phyloP scores from a whole-genome alignment of 2,329 filamentous ascomycete species.

The Exophiala bonariae region DNA sequence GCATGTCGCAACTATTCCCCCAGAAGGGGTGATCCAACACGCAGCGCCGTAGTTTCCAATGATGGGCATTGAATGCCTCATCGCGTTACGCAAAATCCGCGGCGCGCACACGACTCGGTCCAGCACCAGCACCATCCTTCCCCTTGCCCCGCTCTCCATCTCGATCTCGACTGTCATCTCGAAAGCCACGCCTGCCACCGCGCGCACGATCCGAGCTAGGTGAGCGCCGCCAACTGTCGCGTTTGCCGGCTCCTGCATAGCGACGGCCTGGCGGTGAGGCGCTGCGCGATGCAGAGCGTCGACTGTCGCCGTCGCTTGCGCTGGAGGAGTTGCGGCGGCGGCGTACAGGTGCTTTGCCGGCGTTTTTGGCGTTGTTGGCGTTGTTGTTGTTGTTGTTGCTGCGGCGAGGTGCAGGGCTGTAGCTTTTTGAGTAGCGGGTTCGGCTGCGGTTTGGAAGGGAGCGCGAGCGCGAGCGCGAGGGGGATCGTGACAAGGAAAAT shows the following conservation, averaged over 20 bases:
- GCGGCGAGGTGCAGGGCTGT: slow-evolving; percentile 11
- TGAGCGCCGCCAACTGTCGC: slow-evolving; percentile 4
- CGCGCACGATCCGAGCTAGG: slow-evolving; percentile 11
- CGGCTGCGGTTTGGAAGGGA: slow-evolving; percentile 8
- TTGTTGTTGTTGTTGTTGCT: slow-evolving; percentile 8
- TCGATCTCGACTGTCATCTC: too few relatives aligned
- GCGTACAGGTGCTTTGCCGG: too few relatives aligned
- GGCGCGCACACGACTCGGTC: slow-evolving; percentile 14
- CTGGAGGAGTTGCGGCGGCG: slow-evolving; percentile 19
- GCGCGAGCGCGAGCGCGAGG: slow-evolving; percentile 5
- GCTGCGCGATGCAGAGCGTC: slow-evolving; percentile 8
- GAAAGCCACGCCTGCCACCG: slow-evolving; percentile 3
- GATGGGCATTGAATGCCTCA: too few relatives aligned
- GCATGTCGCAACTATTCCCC: too few relatives aligned
- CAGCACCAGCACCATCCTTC: too few relatives aligned
- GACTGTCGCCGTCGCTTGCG: slow-evolving; percentile 1
- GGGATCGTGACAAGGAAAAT: not conserved
- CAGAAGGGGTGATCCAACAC: too few relatives aligned
- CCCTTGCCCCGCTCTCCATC: too few relatives aligned
- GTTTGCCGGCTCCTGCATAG: not conserved
- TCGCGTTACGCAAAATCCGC: slow-evolving; percentile 21
- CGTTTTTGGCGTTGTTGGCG: too few relatives aligned
- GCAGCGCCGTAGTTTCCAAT: too few relatives aligned
- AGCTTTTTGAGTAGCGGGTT: slow-evolving; percentile 8
- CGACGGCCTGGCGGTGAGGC: not conserved